Percentiles rank a stretch among this genome's conserved stretches.
These are phyloP conservation scores for Juglanconis oblonga DNA, from an alignment of 2,329 filamentous ascomycete genomes.

Conservation along the genomic window DNA sequence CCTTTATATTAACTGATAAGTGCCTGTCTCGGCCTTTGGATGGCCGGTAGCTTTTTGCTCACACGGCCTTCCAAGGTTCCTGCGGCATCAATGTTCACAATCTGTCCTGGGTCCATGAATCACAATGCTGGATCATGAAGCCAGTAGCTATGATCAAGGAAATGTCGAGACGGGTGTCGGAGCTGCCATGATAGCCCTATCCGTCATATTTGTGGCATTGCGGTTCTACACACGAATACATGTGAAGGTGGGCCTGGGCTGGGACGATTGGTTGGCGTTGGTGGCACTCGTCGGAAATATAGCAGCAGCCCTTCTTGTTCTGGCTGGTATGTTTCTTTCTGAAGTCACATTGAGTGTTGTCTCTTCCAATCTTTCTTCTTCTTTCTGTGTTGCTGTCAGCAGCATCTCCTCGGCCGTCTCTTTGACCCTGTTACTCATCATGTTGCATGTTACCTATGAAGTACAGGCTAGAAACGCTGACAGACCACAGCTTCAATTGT, in stretches of 20 bases:
- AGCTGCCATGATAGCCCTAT: conserved; percentile 4
- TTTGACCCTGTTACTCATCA: no score
- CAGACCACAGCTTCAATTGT: not conserved
- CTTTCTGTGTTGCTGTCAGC: no score
- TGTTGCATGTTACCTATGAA: not conserved
- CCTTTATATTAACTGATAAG: no score
- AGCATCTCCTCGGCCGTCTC: not conserved
- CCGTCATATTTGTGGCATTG: conserved; percentile 1
- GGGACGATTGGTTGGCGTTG: conserved; percentile 10
- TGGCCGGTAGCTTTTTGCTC: no score
- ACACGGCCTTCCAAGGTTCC: no score
- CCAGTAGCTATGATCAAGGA: not conserved
- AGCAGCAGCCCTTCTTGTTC: conserved; percentile 8
- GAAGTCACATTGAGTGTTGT: not conserved
- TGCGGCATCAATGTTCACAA: no score
- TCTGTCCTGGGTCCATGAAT: not conserved
- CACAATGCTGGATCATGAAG: not conserved
- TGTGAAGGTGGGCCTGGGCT: conserved; percentile 3
- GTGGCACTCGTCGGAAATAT: not conserved
- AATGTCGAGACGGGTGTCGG: conserved; percentile 1
- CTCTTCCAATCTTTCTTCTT: not conserved
- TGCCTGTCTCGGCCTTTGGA: no score
- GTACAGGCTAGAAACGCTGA: not conserved
- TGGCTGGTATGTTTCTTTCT: not conserved
- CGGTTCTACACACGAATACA: conserved; percentile 2